These are phyloP conservation scores for Chaetomium olivaceum DNA, from an alignment of 2,329 filamentous ascomycete species.

Conservation along the genomic window DNA sequence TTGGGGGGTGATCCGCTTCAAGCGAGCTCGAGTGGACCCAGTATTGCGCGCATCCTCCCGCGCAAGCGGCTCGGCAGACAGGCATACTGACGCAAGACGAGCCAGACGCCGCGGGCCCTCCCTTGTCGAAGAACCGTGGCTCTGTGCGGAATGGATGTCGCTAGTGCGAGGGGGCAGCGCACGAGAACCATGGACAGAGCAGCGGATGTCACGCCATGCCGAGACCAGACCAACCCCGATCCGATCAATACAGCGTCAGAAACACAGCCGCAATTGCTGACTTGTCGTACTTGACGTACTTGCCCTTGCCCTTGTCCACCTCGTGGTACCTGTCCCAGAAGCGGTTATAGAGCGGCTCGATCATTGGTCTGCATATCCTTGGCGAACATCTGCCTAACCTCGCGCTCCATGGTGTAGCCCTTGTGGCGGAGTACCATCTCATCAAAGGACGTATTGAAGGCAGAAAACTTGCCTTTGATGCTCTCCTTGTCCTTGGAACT, in stretches of 20 bases:
- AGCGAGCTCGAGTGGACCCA: not conserved
- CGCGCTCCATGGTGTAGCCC: conserved; percentile 82
- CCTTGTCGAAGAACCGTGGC: not conserved
- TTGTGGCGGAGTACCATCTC: conserved; percentile 84
- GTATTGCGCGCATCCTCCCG: not conserved
- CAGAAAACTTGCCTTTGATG: conserved; percentile 93
- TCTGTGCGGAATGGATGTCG: not conserved
- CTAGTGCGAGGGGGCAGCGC: not conserved
- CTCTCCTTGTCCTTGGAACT: conserved; percentile 90
- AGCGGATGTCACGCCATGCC: not conserved
- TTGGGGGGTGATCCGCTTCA: not conserved
- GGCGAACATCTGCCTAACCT: conserved; percentile 77
- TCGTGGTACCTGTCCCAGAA: conserved; percentile 99
- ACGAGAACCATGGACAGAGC: not conserved
- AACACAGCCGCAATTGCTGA: conserved; percentile 69
- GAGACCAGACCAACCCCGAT: not conserved
- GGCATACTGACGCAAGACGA: conserved; percentile 22
- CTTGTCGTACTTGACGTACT: conserved; percentile 98
- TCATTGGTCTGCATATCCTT: conserved; percentile 86
- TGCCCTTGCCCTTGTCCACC: conserved; percentile 95
- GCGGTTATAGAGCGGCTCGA: conserved; percentile 89
- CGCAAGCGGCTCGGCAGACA: not conserved
- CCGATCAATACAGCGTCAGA: conserved; percentile 48
- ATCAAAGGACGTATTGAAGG: conserved; percentile 89
- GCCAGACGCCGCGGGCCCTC: conserved; percentile 16